Percentiles rank a stretch among this genome's conserved stretches.
Conservation (phyloP, 169 alveolate genomes). For the Eimeria necatrix region DNA sequence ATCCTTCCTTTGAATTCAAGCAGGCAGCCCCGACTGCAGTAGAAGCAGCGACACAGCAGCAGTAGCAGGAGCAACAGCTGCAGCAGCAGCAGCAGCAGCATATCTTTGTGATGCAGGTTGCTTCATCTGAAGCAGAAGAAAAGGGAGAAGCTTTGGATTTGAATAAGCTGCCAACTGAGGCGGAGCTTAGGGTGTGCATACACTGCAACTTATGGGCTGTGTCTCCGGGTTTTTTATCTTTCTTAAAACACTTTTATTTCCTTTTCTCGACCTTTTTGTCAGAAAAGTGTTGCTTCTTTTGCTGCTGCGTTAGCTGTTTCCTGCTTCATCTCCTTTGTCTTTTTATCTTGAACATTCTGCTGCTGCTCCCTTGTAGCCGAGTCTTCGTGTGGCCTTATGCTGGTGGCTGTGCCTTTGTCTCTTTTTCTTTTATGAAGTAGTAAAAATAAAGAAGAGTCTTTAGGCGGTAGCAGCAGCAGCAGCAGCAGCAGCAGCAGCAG, state of each 20-base stretch:
- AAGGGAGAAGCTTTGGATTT: slow-evolving; percentile 2
- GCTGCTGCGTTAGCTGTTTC: neutral
- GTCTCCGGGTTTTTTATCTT: neutral
- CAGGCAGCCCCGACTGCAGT: neutral
- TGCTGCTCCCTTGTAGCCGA: neutral
- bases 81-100: slow-evolving; percentile 13
- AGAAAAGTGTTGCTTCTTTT: neutral
- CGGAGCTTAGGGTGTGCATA: neutral
- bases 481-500: slow-evolving; percentile 23
- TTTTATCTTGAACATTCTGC: neutral
- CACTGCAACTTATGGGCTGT: neutral
- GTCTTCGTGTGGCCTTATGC: too few species aligned
- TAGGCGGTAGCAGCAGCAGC: slow-evolving; percentile 21
- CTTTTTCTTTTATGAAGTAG: neutral
- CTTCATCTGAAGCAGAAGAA: neutral
- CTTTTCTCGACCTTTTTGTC: neutral
- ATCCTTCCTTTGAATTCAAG: neutral
- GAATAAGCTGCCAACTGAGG: slow-evolving; percentile 18
- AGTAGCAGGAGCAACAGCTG: neutral
- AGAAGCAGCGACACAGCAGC: neutral
- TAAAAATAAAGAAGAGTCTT: neutral
- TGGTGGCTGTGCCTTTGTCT: too few species aligned
- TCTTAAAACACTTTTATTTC: neutral
- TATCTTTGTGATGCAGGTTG: slow-evolving; percentile 14
- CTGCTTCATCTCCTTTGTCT: neutral